Evolutionary conservation across 805 yeast species (phyloP).

Genomic region (Kazachstania taianensis): DNA sequence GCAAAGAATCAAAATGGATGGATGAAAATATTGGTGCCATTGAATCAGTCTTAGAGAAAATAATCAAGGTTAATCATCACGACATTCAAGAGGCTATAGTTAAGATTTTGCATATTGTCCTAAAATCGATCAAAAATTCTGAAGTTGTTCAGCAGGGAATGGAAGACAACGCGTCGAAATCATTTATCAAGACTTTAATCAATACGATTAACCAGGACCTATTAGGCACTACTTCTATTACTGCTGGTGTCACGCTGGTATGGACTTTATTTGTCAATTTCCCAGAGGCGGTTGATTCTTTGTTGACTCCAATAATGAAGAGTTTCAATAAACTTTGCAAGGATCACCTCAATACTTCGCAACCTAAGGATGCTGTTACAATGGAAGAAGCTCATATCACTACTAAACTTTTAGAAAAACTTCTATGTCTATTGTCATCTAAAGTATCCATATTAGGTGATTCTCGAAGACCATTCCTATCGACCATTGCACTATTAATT

Average conservation of each 20-base stretch:
- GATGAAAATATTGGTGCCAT: conserved; percentile 57
- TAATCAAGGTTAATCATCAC: conserved; percentile 71
- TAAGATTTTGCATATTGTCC: conserved; percentile 57
- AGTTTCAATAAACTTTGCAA: conserved; percentile 83
- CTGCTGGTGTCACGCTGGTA: conserved; percentile 75
- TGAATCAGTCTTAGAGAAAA: conserved; percentile 66
- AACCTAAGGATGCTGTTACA: conserved; percentile 31
- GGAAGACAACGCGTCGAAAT: conserved; percentile 50
- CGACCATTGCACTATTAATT: conserved; percentile 78
- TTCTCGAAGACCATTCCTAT: conserved; percentile 79
- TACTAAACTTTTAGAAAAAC: conserved; percentile 62
- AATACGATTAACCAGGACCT: conserved; percentile 73
- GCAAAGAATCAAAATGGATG: conserved; percentile 73
- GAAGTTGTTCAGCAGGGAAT: conserved; percentile 37
- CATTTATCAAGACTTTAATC: conserved; percentile 50
- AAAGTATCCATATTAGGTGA: conserved; percentile 86
- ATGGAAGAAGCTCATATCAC: conserved; percentile 74
- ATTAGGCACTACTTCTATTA: conserved; percentile 58
- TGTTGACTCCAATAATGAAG: conserved; percentile 69
- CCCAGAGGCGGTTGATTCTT: conserved; percentile 64
- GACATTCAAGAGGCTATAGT: conserved; percentile 81
- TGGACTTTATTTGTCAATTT: conserved; percentile 73
- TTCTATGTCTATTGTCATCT: conserved; percentile 65
- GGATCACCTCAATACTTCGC: conserved; percentile 61
- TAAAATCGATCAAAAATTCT: conserved; percentile 51